phyloP scores from a whole-genome alignment of 1,284 basidiomycete genomes.

The Taiwanofungus camphoratus region DNA sequence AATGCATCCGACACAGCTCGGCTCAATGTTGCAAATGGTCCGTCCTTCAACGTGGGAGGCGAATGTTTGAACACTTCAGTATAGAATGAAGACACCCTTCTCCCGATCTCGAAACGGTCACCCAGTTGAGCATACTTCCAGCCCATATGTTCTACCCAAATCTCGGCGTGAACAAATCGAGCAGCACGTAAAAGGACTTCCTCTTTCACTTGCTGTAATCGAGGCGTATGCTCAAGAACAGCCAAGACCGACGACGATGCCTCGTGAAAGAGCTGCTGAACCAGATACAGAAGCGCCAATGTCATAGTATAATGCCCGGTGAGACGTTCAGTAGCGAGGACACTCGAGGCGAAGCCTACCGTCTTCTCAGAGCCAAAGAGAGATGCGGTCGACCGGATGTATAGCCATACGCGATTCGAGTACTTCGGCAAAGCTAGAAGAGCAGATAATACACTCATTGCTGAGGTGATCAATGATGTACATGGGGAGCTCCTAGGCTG shows the following conservation, averaged over 20 bases:
- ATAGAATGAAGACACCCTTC: conserved; percentile 61
- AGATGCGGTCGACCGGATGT: conserved; percentile 70
- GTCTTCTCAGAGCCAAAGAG: conserved; percentile 65
- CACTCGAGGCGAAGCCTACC: conserved; percentile 53
- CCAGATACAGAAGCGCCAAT: conserved; percentile 68
- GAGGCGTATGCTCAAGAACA: conserved; percentile 49
- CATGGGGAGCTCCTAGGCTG: conserved; percentile 40
- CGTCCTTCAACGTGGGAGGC: conserved; percentile 43
- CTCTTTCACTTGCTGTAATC: conserved; percentile 68
- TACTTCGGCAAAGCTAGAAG: conserved; percentile 70
- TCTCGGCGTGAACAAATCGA: conserved; percentile 74
- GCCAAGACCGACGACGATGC: conserved; percentile 52
- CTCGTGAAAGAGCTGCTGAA: conserved; percentile 72
- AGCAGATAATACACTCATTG: conserved; percentile 74
- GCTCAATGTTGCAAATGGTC: conserved; percentile 54
- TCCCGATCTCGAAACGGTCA: conserved; percentile 77
- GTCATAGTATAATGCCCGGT: conserved; percentile 79
- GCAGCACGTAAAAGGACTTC: conserved; percentile 76
- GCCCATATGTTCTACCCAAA: conserved; percentile 78
- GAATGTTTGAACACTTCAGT: conserved; percentile 60
- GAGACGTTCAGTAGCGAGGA: conserved; percentile 66
- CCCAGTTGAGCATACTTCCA: conserved; percentile 80
- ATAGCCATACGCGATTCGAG: conserved; percentile 81
- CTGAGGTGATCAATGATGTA: conserved; percentile 69
- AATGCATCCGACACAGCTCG: conserved; percentile 61